Percentiles rank a stretch among this genome's conserved stretches.
phyloP scores from a whole-genome alignment of 306 rosid species.

The Trichosanthes truncata region DNA sequence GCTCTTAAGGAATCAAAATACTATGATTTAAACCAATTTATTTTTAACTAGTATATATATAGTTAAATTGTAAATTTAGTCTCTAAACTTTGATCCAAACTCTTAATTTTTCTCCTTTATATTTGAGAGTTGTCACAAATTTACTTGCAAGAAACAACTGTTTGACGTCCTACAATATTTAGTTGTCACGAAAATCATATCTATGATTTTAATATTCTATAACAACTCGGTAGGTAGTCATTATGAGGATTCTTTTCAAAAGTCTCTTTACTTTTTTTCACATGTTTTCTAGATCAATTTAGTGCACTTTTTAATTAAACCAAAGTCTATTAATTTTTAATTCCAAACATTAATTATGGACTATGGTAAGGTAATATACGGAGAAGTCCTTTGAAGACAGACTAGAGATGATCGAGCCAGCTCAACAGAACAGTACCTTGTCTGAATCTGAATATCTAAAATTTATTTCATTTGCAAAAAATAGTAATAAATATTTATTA shows the following conservation, averaged over 20 bases:
- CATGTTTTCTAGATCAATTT: background rate
- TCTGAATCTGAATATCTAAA: background rate
- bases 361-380: slow-evolving; percentile 4
- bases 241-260: background rate
- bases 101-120: too few species aligned
- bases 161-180: background rate
- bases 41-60: too few species aligned
- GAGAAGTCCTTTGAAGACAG: background rate
- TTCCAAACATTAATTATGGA: background rate
- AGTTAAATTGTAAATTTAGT: too few species aligned
- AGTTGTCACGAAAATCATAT: background rate
- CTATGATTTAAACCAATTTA: too few species aligned
- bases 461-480: background rate
- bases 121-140: too few species aligned
- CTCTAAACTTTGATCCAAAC: background rate
- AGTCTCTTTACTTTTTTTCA: background rate
- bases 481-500: background rate
- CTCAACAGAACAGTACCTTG: background rate
- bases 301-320: background rate
- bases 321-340: background rate
- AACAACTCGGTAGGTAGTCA: background rate
- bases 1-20: too few species aligned
- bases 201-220: background rate
- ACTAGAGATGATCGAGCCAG: background rate
- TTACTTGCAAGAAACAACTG: too few species aligned